A percentile compares a stretch with the other conserved stretches of the same genome.
These are phyloP conservation scores for Zangia roseola DNA, from an alignment of 768 basidiomycete genomes.

Conservation along the genomic window DNA sequence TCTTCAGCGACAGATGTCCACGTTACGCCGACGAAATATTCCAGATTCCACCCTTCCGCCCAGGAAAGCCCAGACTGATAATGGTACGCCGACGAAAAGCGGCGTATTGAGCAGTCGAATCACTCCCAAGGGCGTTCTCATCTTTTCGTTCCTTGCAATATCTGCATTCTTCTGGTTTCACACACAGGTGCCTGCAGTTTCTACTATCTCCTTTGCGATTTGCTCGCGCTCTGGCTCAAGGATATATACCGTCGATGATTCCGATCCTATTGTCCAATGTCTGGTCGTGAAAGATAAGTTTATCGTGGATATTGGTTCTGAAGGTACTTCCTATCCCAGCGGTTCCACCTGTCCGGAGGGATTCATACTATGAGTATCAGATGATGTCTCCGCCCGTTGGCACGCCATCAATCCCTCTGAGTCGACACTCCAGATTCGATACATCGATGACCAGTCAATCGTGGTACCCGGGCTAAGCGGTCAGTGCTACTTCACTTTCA, in stretches of 20 bases:
- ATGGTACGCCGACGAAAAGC: background rate
- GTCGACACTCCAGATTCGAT: conserved; percentile 41
- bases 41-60: background rate
- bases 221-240: conserved; percentile 52
- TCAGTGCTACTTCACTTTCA: conserved; percentile 34
- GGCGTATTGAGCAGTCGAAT: background rate
- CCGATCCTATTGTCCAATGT: conserved; percentile 55
- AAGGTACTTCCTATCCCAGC: conserved; percentile 41
- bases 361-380: conserved; percentile 27
- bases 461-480: conserved; percentile 74
- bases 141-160: conserved; percentile 6
- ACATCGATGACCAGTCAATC: conserved; percentile 54
- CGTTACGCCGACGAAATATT: conserved; percentile 11
- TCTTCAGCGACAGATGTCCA: too few species aligned
- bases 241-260: conserved; percentile 68
- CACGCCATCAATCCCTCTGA: conserved; percentile 20
- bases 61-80: background rate
- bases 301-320: conserved; percentile 54
- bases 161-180: conserved; percentile 12
- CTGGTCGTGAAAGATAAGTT: conserved; percentile 52
- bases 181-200: background rate
- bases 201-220: conserved; percentile 50
- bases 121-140: background rate
- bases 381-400: conserved; percentile 44
- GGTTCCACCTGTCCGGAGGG: background rate